Evolutionary conservation across 176 grass and related monocot species (phyloP).

Genomic region (Lolium rigidum): DNA sequence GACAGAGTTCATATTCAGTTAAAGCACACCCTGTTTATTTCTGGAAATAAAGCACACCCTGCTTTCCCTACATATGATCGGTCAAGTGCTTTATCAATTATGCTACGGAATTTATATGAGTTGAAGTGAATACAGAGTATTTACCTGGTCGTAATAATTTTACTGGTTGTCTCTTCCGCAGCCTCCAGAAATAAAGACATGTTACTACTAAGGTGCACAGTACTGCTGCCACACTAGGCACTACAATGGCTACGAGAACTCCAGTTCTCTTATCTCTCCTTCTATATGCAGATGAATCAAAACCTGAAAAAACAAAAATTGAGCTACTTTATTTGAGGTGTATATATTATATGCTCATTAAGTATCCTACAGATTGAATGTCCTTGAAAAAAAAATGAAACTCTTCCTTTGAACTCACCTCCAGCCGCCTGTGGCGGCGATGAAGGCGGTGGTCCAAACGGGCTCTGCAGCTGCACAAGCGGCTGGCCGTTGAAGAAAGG

Average conservation of each 20-base stretch:
- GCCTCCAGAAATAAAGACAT: not conserved
- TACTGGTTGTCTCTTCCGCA: not conserved
- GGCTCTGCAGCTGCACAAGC: not conserved
- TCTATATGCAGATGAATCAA: not conserved
- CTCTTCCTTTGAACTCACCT: slow-evolving; percentile 10
- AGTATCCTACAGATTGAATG: no score
- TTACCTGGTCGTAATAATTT: not conserved
- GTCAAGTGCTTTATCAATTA: not conserved
- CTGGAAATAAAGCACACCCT: not conserved
- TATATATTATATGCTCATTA: no score
- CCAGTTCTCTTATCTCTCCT: not conserved
- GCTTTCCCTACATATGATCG: not conserved
- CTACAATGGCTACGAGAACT: not conserved
- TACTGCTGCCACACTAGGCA: not conserved
- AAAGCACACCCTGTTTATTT: not conserved
- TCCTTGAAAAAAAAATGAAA: no score
- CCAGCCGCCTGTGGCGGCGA: not conserved
- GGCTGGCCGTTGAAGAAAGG: slow-evolving; percentile 8
- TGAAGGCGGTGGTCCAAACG: not conserved
- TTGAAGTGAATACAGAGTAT: not conserved
- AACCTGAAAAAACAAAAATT: not conserved
- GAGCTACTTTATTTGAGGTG: no score
- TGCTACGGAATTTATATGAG: not conserved
- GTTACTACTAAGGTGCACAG: not conserved
- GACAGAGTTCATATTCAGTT: not conserved